A percentile compares a stretch with the other conserved stretches of the same genome.
Conservation (phyloP, 139 green algal genomes). For the Tetradesmus obliquus region DNA sequence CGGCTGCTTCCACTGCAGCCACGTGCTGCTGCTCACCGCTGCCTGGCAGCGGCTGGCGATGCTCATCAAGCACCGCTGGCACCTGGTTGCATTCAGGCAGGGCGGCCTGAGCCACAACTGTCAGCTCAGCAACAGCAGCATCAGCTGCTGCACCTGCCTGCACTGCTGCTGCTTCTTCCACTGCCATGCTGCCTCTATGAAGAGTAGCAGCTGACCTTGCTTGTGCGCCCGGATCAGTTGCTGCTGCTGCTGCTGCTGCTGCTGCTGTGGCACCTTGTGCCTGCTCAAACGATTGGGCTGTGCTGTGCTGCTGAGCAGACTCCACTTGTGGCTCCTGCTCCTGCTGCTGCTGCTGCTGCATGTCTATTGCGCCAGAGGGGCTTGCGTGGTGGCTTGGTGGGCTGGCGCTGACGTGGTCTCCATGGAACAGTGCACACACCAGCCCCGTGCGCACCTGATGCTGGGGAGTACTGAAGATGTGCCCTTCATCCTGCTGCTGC, state of each 20-base stretch:
- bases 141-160: conserved; percentile 11
- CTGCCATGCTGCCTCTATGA: background rate
- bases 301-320: background rate
- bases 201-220: background rate
- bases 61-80: background rate
- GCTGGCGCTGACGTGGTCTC: background rate
- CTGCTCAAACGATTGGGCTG: background rate
- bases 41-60: background rate
- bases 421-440: background rate
- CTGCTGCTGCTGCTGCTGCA: background rate
- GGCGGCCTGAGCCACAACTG: background rate
- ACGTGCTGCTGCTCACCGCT: background rate
- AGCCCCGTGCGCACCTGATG: background rate
- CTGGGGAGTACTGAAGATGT: background rate
- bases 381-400: background rate
- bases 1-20: background rate
- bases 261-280: background rate
- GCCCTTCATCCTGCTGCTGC: background rate
- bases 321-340: background rate
- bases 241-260: background rate
- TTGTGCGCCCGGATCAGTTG: background rate
- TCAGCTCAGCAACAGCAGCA: background rate
- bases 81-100: background rate
- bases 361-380: background rate
- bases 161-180: background rate